phyloP scores from a whole-genome alignment of 257 asterid genomes.

The Asclepias syriaca region DNA sequence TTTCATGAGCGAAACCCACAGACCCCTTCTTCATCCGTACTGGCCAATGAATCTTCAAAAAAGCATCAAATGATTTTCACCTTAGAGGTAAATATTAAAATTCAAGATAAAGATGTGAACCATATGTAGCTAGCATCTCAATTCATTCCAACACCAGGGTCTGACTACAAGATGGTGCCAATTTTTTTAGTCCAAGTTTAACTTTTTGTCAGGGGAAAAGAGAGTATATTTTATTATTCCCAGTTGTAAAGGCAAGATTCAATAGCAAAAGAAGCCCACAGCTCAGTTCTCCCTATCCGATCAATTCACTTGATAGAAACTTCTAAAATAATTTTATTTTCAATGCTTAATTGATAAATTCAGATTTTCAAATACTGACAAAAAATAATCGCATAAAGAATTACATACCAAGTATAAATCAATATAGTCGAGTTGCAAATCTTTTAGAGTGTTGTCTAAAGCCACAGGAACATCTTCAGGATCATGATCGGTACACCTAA shows the following conservation, averaged over 20 bases:
- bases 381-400: neutral
- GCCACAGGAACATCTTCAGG: slow-evolving; percentile 64
- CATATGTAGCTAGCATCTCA: neutral
- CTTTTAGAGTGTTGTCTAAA: slow-evolving; percentile 39
- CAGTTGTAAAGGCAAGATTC: neutral
- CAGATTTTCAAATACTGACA: neutral
- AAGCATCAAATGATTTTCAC: neutral
- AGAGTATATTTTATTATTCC: neutral
- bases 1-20: slow-evolving; percentile 27
- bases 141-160: neutral
- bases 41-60: slow-evolving; percentile 63
- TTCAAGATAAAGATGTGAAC: neutral
- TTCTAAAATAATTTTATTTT: neutral
- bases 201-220: neutral
- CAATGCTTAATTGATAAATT: neutral
- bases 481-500: slow-evolving; percentile 50
- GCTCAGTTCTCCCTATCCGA: neutral
- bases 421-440: slow-evolving; percentile 60
- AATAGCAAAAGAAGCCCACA: neutral
- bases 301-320: neutral
- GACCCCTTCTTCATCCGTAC: slow-evolving; percentile 48
- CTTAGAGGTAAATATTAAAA: neutral
- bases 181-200: too few species aligned
- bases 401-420: slow-evolving; percentile 53
- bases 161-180: neutral